phyloP scores from a whole-genome alignment of 2,329 filamentous ascomycete species.

The Geoglossum cookeanum region DNA sequence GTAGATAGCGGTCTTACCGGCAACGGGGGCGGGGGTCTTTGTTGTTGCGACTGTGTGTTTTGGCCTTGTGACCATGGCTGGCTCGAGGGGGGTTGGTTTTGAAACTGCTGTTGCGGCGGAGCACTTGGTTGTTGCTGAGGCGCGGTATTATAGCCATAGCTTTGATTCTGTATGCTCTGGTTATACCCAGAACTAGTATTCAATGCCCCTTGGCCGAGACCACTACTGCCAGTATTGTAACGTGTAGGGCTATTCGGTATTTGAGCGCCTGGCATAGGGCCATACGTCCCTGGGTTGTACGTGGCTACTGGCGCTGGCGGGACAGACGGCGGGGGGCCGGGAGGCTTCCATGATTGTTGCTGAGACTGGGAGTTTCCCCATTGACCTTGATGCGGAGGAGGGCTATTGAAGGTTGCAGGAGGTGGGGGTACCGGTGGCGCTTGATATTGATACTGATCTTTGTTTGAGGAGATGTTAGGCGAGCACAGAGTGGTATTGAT shows the following conservation, averaged over 20 bases:
- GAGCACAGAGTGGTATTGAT: too few relatives aligned
- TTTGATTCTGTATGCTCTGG: not conserved
- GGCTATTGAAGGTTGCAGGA: not conserved
- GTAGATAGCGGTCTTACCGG: conserved; percentile 7
- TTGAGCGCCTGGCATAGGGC: conserved; percentile 5
- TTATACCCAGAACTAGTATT: conserved; percentile 7
- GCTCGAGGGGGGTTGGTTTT: not conserved
- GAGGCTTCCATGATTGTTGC: not conserved
- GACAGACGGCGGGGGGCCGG: not conserved
- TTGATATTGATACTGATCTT: not conserved
- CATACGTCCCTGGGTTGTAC: conserved; percentile 7
- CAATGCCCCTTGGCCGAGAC: conserved; percentile 4
- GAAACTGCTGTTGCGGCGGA: not conserved
- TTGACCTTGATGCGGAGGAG: not conserved
- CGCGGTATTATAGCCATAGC: not conserved
- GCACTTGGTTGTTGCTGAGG: not conserved
- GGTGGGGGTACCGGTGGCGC: not conserved
- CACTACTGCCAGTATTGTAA: conserved; percentile 3
- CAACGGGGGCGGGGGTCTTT: conserved; percentile 9
- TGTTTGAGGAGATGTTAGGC: not conserved
- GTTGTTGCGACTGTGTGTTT: not conserved
- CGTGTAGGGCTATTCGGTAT: conserved; percentile 4
- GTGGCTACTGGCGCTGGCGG: not conserved
- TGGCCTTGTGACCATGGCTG: not conserved
- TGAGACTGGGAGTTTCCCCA: not conserved